Evolutionary conservation across 768 basidiomycete genomes (phyloP).

Genomic region (Lactarius sp.): DNA sequence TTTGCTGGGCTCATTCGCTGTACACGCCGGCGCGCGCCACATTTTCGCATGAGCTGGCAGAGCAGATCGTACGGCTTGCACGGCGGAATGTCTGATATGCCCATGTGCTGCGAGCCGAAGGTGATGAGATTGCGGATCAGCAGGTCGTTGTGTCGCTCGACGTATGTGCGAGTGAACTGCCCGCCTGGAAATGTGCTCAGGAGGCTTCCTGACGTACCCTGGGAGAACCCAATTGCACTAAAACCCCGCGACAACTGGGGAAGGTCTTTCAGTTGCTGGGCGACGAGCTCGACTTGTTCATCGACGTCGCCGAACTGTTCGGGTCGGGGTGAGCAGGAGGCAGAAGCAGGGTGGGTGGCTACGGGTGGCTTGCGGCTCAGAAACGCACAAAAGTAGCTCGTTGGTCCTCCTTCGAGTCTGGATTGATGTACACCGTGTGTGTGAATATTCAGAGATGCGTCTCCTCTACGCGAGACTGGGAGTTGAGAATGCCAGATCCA

Average conservation of each 20-base stretch:
- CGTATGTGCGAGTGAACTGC: slow-evolving; percentile 82
- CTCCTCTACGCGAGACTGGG: too few species aligned
- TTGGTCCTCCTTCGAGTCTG: slow-evolving; percentile 57
- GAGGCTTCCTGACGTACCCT: slow-evolving; percentile 32
- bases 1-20: slow-evolving; percentile 66
- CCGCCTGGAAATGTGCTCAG: slow-evolving; percentile 44
- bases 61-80: slow-evolving; percentile 63
- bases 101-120: too few species aligned
- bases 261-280: slow-evolving; percentile 57
- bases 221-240: slow-evolving; percentile 82
- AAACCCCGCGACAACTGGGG: slow-evolving; percentile 66
- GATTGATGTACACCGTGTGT: slow-evolving; percentile 48
- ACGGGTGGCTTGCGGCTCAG: background rate
- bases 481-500: too few species aligned
- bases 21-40: slow-evolving; percentile 64
- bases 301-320: slow-evolving; percentile 76
- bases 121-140: slow-evolving; percentile 81
- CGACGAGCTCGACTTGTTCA: slow-evolving; percentile 59
- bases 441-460: too few species aligned
- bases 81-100: slow-evolving; percentile 66
- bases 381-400: slow-evolving; percentile 41
- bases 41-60: slow-evolving; percentile 61
- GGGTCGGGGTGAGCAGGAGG: background rate
- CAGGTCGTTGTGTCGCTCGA: slow-evolving; percentile 51
- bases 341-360: background rate